Conservation (phyloP, 23 red algal genomes). For the Gracilaria gracilis region DNA sequence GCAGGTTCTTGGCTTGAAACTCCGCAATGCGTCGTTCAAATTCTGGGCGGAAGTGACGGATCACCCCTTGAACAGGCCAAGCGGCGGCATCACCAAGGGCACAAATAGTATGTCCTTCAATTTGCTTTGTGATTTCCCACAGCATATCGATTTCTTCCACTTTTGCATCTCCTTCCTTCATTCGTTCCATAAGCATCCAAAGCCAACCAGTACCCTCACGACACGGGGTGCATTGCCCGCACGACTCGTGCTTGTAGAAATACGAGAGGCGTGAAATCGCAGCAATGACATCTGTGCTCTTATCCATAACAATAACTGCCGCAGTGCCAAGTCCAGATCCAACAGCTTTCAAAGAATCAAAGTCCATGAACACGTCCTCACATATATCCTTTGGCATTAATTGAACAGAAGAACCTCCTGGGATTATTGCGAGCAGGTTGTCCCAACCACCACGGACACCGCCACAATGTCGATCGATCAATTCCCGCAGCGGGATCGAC, state of each 20-base stretch:
- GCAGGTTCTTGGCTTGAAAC: conserved; percentile 51
- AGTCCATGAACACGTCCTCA: conserved; percentile 99
- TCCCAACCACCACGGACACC: conserved; percentile 99
- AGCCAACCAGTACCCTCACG: conserved; percentile 99
- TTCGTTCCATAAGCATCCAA: conserved; percentile 89
- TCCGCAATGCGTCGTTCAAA: conserved; percentile 93
- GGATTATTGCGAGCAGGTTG: conserved; percentile 98
- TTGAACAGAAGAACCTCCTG: conserved; percentile 93
- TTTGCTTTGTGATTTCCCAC: conserved; percentile 94
- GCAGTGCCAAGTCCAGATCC: conserved; percentile 94
- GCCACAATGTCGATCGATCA: conserved; percentile 95
- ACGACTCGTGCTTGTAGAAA: conserved; percentile 99
- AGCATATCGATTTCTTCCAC: conserved; percentile 99
- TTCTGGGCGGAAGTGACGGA: conserved; percentile 96
- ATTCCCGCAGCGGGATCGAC: conserved; percentile 91
- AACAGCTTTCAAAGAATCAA: conserved; percentile 98
- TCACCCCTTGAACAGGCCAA: conserved; percentile 98
- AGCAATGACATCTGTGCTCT: conserved; percentile 93
- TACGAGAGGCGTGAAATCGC: conserved; percentile 94
- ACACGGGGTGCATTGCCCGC: conserved; percentile 99
- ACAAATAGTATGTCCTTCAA: conserved; percentile 99
- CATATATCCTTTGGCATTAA: conserved; percentile 86
- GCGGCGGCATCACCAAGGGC: conserved; percentile 98
- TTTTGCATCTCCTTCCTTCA: conserved; percentile 92
- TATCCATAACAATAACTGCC: conserved; percentile 99